phyloP scores from a whole-genome alignment of 2,329 filamentous ascomycete species.

The Trichoderma breve region DNA sequence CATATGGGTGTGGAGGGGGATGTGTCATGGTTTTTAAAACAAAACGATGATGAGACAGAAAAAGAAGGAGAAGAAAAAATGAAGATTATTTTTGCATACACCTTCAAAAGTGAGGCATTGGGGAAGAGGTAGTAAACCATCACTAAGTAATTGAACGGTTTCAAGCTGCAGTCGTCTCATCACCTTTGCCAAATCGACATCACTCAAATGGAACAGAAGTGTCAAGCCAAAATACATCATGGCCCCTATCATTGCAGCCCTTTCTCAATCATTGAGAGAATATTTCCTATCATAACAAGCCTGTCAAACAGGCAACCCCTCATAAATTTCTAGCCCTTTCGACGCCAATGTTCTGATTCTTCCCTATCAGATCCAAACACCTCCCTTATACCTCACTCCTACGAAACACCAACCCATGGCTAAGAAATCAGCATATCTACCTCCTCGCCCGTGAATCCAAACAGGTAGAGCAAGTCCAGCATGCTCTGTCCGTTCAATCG shows the following conservation, averaged over 20 bases:
- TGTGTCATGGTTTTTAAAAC: constrained; percentile 2
- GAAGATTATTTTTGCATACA: background rate
- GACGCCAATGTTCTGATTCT: background rate
- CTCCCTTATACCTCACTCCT: background rate
- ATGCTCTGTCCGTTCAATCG: constrained; percentile 69
- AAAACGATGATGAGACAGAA: background rate
- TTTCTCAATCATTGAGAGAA: background rate
- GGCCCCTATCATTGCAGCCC: background rate
- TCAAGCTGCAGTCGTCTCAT: background rate
- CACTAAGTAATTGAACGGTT: background rate
- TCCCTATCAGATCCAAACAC: background rate
- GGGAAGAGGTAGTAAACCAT: background rate
- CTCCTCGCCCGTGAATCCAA: constrained; percentile 69
- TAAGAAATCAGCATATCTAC: constrained; percentile 28
- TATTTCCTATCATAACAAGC: background rate
- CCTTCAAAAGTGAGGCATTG: background rate
- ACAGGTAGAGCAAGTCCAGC: constrained; percentile 69
- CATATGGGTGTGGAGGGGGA: background rate
- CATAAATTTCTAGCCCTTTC: background rate
- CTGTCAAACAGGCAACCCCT: background rate
- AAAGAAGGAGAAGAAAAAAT: background rate
- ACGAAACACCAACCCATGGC: background rate
- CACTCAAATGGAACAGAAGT: background rate
- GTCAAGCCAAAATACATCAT: background rate
- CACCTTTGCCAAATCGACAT: background rate